phyloP scores from a whole-genome alignment of 2,329 filamentous ascomycete genomes.

The Cercospora sesami region DNA sequence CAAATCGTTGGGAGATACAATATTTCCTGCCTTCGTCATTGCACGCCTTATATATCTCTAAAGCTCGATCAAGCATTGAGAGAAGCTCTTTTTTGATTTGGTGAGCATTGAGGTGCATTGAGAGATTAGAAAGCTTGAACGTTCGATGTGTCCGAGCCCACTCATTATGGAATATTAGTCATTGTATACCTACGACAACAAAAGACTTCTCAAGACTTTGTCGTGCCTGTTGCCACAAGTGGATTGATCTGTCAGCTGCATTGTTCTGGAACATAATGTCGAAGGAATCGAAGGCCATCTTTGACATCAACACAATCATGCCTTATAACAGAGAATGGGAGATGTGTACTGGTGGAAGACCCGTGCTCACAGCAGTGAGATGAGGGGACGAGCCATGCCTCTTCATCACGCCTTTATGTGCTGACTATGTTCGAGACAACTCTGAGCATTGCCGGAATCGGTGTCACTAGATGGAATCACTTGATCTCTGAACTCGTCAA shows the following conservation, averaged over 20 bases:
- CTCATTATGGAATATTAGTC: background rate
- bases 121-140: background rate
- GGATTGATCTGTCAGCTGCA: background rate
- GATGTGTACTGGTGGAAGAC: background rate
- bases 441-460: background rate
- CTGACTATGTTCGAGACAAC: background rate
- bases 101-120: background rate
- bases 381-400: background rate
- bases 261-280: background rate
- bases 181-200: background rate
- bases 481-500: background rate
- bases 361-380: background rate
- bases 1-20: background rate
- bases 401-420: background rate
- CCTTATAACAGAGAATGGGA: background rate
- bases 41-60: background rate
- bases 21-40: background rate
- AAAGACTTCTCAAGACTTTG: background rate
- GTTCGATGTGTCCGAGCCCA: background rate
- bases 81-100: background rate
- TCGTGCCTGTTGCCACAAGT: background rate
- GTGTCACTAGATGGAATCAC: background rate
- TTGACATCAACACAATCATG: background rate
- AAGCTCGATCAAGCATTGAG: background rate
- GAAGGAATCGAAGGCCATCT: background rate